Percentiles rank a stretch among this genome's conserved stretches.
These are phyloP conservation scores for Xylariaceae sp. DNA, from an alignment of 2,329 filamentous ascomycete species.

Conservation along the genomic window DNA sequence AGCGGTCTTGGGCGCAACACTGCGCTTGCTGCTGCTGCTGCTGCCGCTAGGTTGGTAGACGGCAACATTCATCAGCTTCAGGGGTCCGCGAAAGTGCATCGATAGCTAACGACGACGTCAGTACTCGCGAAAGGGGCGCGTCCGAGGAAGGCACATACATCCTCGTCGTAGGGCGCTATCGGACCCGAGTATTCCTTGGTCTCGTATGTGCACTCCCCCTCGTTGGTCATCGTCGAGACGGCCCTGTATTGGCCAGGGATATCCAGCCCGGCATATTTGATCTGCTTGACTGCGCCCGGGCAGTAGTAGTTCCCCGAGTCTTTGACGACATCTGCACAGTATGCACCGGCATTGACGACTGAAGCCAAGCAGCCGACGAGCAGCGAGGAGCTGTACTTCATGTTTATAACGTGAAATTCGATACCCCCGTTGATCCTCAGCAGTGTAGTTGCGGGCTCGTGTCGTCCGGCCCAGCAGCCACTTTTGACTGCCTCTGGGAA, in stretches of 20 bases:
- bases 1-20: slow-evolving; percentile 18
- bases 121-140: not conserved
- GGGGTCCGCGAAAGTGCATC: slow-evolving; percentile 63
- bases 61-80: slow-evolving; percentile 59
- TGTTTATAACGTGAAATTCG: slow-evolving; percentile 6
- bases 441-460: not conserved
- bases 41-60: slow-evolving; percentile 53
- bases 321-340: slow-evolving; percentile 16
- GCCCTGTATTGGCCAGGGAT: slow-evolving; percentile 55
- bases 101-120: slow-evolving; percentile 47
- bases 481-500: no score
- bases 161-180: slow-evolving; percentile 61
- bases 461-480: not conserved
- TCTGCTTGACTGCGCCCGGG: slow-evolving; percentile 43
- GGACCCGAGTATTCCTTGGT: slow-evolving; percentile 49
- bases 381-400: slow-evolving; percentile 19
- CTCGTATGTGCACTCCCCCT: slow-evolving; percentile 46
- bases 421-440: no score
- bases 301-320: slow-evolving; percentile 22
- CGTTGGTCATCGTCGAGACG: slow-evolving; percentile 51
- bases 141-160: slow-evolving; percentile 41
- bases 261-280: slow-evolving; percentile 60
- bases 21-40: slow-evolving; percentile 27
- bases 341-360: slow-evolving; percentile 16
- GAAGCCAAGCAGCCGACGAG: slow-evolving; percentile 19